Base-by-base conservation (phyloP, 345 rosid species). In the thale cress (Arabidopsis thaliana) region DNA sequence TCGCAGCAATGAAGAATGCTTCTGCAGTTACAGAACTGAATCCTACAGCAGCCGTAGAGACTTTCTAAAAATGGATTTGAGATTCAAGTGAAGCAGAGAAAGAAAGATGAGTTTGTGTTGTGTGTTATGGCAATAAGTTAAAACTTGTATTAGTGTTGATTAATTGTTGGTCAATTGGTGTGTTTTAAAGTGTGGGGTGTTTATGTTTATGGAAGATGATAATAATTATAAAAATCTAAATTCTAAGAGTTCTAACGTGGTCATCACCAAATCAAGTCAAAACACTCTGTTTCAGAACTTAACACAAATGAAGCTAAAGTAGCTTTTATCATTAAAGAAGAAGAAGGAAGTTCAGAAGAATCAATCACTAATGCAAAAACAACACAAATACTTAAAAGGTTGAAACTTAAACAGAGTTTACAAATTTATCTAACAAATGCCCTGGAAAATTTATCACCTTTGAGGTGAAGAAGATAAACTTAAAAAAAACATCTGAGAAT, bases 1-100 rank as follows among this genome's bases (percentile, higher is more conserved):
- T 95, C 56, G 82, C 87, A 69, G 92, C 92, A 38, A 85, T 95
- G 91, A 91, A 91, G 81, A 75, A 81, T 70, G 90, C 83, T 32
- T 28, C 87, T 2, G 70, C 80, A 6, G 65, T 53, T 30, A 61
- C 65, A 3, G 74, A 64, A 7, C 30, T 72, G 79, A 88, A 59
- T 36, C 87, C 93, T 10, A 82, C 88, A 49, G 85, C 87, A 34
- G 90, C 82, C 23, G 78, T 72, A 7, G 78, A 77, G 61, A 77
- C 80, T 25, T 72, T 78, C 65, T 78, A 59, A 72, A 42, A 16
- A 6, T 16, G 11, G 46, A 14, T 7, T 25, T 38, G 36, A 44
- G 50, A 20, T 44, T 11, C 48, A 36, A 65, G 50, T 40, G 53
- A 55, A 53, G 64, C 37, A 23, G 14, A 48, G 51, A 58, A 55